These are phyloP conservation scores for Linum tenue DNA, from an alignment of 345 rosid genomes.

Conservation along the genomic window DNA sequence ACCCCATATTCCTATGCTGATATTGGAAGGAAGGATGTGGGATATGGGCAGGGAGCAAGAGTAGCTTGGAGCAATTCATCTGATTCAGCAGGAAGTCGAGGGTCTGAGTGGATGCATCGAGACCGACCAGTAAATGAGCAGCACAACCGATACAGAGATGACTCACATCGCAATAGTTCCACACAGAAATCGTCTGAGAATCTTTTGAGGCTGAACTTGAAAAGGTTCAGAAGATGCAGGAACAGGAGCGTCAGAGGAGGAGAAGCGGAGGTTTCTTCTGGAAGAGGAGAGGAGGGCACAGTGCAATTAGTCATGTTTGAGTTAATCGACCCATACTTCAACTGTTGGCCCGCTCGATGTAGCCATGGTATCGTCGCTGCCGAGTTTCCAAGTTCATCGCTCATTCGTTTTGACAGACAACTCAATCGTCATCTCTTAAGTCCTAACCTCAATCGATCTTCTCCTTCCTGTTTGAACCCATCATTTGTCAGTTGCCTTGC, in stretches of 20 bases:
- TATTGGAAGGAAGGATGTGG: constrained; percentile 47
- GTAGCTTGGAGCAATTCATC: constrained; percentile 44
- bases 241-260: constrained; percentile 93
- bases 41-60: constrained; percentile 50
- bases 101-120: constrained; percentile 31
- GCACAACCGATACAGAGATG: constrained; percentile 37
- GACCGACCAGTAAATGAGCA: constrained; percentile 47
- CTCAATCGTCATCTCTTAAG: too few species aligned
- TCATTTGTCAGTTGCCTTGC: too few species aligned
- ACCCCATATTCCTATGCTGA: constrained; percentile 39
- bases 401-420: too few species aligned
- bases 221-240: constrained; percentile 94
- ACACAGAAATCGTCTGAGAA: constrained; percentile 51
- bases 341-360: too few species aligned
- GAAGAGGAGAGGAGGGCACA: constrained; percentile 98
- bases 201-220: constrained; percentile 99
- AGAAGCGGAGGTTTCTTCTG: constrained; percentile 56
- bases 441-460: too few species aligned
- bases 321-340: too few species aligned
- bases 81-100: constrained; percentile 41
- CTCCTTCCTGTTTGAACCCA: too few species aligned
- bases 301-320: too few species aligned
- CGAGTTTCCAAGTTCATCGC: too few species aligned
- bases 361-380: too few species aligned
- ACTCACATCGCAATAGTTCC: constrained; percentile 30